Evolutionary conservation across 129 eudicot genomes (phyloP).

Genomic region (Flaveria brownii): DNA sequence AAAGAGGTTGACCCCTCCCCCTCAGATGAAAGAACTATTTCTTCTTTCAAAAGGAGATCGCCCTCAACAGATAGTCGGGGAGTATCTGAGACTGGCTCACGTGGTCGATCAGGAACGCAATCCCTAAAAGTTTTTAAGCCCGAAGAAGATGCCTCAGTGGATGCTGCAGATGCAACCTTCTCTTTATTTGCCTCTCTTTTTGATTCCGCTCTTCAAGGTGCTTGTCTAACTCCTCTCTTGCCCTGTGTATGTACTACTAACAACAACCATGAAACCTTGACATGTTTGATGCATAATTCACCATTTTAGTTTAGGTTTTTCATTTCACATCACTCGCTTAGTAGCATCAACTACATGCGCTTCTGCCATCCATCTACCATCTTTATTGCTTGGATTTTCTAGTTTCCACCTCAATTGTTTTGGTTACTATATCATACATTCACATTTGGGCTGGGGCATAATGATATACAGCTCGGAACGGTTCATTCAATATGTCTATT

Average conservation of each 20-base stretch:
- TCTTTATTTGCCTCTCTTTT: constrained; percentile 71
- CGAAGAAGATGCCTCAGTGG: constrained; percentile 55
- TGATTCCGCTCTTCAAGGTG: constrained; percentile 94
- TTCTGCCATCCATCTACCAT: too few relatives aligned
- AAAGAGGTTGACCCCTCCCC: constrained; percentile 58
- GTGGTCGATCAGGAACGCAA: constrained; percentile 46
- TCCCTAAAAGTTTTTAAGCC: constrained; percentile 57
- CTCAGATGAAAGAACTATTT: constrained; percentile 48
- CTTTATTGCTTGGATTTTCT: too few relatives aligned
- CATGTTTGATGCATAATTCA: too few relatives aligned
- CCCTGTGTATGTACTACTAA: constrained; percentile 6
- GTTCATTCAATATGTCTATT: too few relatives aligned
- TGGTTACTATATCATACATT: too few relatives aligned
- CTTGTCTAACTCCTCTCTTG: constrained; percentile 6
- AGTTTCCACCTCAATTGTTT: too few relatives aligned
- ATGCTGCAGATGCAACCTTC: constrained; percentile 62
- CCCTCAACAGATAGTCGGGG: constrained; percentile 47
- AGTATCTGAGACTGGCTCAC: constrained; percentile 40
- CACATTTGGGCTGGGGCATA: too few relatives aligned
- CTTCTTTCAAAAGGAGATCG: constrained; percentile 64
- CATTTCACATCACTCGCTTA: neutral
- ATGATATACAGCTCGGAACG: too few relatives aligned
- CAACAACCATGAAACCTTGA: neutral
- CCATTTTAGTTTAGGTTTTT: neutral
- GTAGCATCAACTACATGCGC: neutral